Conservation (phyloP, 176 grass and related monocot genomes). For the Aegilops sharonensis region DNA sequence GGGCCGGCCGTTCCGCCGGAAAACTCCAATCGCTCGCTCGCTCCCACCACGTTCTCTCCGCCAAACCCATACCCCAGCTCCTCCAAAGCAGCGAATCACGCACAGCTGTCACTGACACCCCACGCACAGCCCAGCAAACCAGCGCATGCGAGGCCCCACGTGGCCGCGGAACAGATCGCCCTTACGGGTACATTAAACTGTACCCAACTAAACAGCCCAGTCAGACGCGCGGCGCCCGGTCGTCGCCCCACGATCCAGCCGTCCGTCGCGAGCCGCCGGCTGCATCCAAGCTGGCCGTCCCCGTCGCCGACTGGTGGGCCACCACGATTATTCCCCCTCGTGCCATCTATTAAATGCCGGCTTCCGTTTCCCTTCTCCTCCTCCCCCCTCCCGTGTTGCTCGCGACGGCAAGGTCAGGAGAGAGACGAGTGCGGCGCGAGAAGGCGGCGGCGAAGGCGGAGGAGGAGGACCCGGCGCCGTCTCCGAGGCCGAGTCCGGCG, state of each 20-base stretch:
- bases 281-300: constrained; percentile 10
- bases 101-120: constrained; percentile 1
- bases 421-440: not conserved
- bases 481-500: not conserved
- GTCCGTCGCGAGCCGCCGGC: constrained; percentile 6
- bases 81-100: not conserved
- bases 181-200: not conserved
- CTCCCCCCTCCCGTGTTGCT: not conserved
- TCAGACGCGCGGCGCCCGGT: not conserved
- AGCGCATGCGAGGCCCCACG: constrained; percentile 11
- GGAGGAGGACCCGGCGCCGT: not conserved
- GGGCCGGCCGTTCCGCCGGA: not conserved
- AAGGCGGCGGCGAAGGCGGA: not conserved
- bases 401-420: not conserved
- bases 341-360: not conserved
- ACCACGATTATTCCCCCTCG: not conserved
- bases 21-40: not conserved
- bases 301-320: constrained; percentile 20
- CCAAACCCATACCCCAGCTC: not conserved
- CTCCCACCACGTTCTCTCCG: constrained; percentile 22
- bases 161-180: not conserved
- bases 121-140: constrained; percentile 14
- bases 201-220: not conserved
- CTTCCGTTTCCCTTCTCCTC: not conserved
- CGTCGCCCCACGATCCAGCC: not conserved